Evolutionary conservation across 352 stramenopile genomes (phyloP), one percentile per base, ranked within the genome.

Genomic region (Peronospora destructor): DNA sequence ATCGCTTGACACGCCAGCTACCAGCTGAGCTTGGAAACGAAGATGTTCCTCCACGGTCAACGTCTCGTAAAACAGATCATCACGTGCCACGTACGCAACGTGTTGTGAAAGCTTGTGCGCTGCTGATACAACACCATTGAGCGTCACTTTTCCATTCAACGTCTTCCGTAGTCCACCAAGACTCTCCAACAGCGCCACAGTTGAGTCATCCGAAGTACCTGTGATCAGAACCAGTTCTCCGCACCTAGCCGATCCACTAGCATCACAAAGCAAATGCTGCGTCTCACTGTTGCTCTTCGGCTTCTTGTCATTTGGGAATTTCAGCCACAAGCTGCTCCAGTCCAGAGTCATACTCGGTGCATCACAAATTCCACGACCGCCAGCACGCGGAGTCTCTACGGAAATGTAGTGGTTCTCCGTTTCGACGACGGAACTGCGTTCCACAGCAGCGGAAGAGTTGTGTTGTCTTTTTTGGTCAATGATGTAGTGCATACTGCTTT

Each of bases 21-120:
- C 9, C 17, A 71, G 10, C 25, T 63, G 48, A 9, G 61, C 58
- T 26, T 75, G 66, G 40, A 66, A 71, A 2, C 17, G 21, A 11
- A 75, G 30, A 43, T 75, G 61, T 38, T 75, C 61, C 30, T 64
- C 48, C 14, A 75, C 58, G 11, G 56, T 71, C 43, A 75, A 46
- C 16, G 51, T 64, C 17, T 75, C 62, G 26, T 67, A 69, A 25
- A 75, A 71, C 9, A 58, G 32, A 23, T 66, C 54, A 9, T 59
- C 54, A 3, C 50, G 51, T 16, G 42, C 10, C 0, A 75, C 59
- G 32, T 56, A 67, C 21, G 37, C 53, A 9, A 62, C 17, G 7
- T 48, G 21, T 3, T 51, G 29, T 0, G 33, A 35, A 29, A 66
- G 17, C 9, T 66, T 52, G 7, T 40, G 34, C 0, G 51, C 8